A percentile compares a stretch with the other conserved stretches of the same genome.
These are phyloP conservation scores for Bacterosira constricta DNA, from an alignment of 108 stramenopile genomes.

Conservation along the genomic window DNA sequence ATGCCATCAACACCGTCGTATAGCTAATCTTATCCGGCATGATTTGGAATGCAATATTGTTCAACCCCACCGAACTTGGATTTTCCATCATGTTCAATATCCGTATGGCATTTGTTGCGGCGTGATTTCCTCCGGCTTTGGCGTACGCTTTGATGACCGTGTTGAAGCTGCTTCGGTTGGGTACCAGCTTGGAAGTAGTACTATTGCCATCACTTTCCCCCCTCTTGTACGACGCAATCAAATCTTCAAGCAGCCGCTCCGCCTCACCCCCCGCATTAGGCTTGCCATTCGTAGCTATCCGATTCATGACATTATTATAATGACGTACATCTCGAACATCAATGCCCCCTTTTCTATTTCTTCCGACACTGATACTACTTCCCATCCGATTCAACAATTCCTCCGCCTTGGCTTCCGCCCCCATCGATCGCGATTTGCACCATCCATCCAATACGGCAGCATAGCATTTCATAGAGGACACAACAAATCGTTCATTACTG, in stretches of 20 bases:
- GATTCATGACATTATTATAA: slow-evolving; percentile 46
- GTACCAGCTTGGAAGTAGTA: neutral
- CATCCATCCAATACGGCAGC: slow-evolving; percentile 27
- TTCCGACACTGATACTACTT: neutral
- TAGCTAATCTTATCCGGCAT: slow-evolving; percentile 46
- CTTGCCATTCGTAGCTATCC: slow-evolving; percentile 24
- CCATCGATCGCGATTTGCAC: slow-evolving; percentile 23
- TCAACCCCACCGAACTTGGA: neutral
- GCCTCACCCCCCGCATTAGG: slow-evolving; percentile 21
- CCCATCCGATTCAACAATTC: slow-evolving; percentile 24
- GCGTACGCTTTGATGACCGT: slow-evolving; percentile 47
- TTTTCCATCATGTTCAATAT: slow-evolving; percentile 44
- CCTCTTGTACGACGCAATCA: slow-evolving; percentile 19
- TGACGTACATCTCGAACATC: slow-evolving; percentile 13
- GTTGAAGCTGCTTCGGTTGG: slow-evolving; percentile 35
- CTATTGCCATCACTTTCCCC: too few species aligned
- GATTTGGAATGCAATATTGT: slow-evolving; percentile 5
- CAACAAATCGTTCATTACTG: neutral
- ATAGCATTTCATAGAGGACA: slow-evolving; percentile 21
- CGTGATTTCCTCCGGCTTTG: slow-evolving; percentile 19
- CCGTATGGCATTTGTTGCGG: slow-evolving; percentile 22
- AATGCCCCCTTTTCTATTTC: neutral
- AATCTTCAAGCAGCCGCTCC: slow-evolving; percentile 28
- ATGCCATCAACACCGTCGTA: slow-evolving; percentile 36
- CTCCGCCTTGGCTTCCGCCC: slow-evolving; percentile 30